Conservation (phyloP, 2,329 filamentous ascomycete genomes). For the Curvularia sp. region DNA sequence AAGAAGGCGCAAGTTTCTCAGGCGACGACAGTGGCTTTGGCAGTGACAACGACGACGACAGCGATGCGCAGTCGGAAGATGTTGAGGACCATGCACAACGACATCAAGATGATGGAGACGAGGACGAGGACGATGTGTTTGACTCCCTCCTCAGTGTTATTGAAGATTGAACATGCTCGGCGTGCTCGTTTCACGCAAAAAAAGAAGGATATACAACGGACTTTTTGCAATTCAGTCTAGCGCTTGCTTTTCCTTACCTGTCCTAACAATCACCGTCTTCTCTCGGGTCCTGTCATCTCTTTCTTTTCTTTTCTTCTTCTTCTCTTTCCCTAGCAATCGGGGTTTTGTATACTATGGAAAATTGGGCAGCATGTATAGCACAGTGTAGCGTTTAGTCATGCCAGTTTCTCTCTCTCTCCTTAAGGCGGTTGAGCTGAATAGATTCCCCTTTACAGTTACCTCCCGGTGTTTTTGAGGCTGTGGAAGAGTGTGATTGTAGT, state of each 20-base stretch:
- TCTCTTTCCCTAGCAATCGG: background rate
- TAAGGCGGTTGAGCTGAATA: background rate
- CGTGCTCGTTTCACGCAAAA: background rate
- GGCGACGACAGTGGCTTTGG: slow-evolving; percentile 48
- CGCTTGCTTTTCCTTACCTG: background rate
- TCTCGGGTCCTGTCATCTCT: background rate
- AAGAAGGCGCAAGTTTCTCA: slow-evolving; percentile 44
- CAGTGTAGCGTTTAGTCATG: background rate
- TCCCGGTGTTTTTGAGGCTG: background rate
- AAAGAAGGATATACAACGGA: background rate
- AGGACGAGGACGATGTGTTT: slow-evolving; percentile 32
- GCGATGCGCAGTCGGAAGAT: slow-evolving; percentile 20
- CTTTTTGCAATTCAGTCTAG: background rate
- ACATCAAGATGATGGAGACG: slow-evolving; percentile 17
- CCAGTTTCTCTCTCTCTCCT: slow-evolving; percentile 1
- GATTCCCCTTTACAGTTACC: background rate
- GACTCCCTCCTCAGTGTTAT: slow-evolving; percentile 34
- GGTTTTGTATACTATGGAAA: slow-evolving; percentile 17
- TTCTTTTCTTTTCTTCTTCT: background rate
- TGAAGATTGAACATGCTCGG: slow-evolving; percentile 16
- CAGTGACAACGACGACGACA: slow-evolving; percentile 37
- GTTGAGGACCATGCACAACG: slow-evolving; percentile 18
- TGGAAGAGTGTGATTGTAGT: background rate
- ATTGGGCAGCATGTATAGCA: slow-evolving; percentile 4
- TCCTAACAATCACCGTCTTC: background rate